phyloP scores from a whole-genome alignment of 208 protist species.

The Wallacemonas collosoma region DNA sequence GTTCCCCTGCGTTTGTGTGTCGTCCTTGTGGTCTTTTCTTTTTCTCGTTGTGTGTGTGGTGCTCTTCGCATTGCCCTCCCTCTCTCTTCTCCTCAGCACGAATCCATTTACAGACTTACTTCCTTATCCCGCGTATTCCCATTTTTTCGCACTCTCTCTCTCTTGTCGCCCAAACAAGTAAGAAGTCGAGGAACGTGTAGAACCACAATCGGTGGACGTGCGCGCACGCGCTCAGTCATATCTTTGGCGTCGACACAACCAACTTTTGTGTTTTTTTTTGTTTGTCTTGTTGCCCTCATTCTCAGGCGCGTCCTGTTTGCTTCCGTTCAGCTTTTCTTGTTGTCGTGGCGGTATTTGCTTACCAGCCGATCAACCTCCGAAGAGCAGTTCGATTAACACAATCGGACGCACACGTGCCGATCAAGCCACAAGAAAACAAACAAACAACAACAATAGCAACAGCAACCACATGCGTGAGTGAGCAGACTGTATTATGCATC shows the following conservation, averaged over 20 bases:
- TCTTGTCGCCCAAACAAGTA: too few species aligned
- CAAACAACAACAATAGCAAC: constrained; percentile 13
- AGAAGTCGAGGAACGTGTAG: too few species aligned
- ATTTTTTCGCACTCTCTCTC: too few species aligned
- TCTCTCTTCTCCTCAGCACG: too few species aligned
- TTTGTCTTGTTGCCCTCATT: background rate
- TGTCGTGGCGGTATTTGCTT: background rate
- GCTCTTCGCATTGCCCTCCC: too few species aligned
- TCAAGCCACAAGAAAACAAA: background rate
- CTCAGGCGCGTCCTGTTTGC: constrained; percentile 3
- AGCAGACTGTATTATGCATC: constrained; percentile 1
- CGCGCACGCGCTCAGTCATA: background rate
- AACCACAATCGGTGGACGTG: background rate
- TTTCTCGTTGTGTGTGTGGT: background rate
- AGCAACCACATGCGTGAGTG: background rate
- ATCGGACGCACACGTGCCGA: too few species aligned
- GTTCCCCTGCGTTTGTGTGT: background rate
- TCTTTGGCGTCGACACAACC: background rate
- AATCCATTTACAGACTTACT: too few species aligned
- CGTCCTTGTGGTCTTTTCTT: background rate
- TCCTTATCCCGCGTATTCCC: too few species aligned
- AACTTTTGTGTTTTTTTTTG: constrained; percentile 16
- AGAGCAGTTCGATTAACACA: too few species aligned
- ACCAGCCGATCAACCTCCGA: too few species aligned
- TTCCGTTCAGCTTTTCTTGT: constrained; percentile 17